phyloP scores from a whole-genome alignment of 2,329 filamentous ascomycete species.

The Ascosphaera pollenicola region DNA sequence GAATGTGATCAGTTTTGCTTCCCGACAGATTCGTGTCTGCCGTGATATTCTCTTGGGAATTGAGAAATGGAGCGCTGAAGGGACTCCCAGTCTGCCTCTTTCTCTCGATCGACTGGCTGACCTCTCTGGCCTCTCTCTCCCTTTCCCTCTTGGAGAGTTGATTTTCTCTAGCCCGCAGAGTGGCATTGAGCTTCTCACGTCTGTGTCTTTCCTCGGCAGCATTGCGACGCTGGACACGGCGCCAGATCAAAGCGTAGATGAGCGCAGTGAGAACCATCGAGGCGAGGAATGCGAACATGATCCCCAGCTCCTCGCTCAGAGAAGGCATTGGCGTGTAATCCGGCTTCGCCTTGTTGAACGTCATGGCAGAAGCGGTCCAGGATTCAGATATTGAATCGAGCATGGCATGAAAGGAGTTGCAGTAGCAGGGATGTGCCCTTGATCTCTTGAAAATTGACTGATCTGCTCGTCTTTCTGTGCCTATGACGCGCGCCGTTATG shows the following conservation, averaged over 20 bases:
- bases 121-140: background rate
- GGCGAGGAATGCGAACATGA: slow-evolving; percentile 18
- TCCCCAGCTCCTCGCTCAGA: slow-evolving; percentile 16
- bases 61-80: background rate
- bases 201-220: slow-evolving; percentile 12
- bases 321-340: slow-evolving; percentile 12
- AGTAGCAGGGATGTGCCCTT: too few relatives aligned
- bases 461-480: too few relatives aligned
- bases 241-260: background rate
- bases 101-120: slow-evolving; percentile 1
- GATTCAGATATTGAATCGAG: too few relatives aligned
- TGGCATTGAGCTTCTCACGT: slow-evolving; percentile 11
- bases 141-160: slow-evolving; percentile 2
- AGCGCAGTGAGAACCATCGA: slow-evolving; percentile 9
- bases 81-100: slow-evolving; percentile 1
- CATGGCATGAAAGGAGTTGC: too few relatives aligned
- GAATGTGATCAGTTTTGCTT: background rate
- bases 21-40: slow-evolving; percentile 1
- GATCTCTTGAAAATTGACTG: too few relatives aligned
- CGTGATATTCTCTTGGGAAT: background rate
- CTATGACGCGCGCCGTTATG: too few relatives aligned
- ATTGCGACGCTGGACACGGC: slow-evolving; percentile 8
- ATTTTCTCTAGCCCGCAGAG: slow-evolving; percentile 1
- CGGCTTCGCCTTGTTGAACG: slow-evolving; percentile 2
- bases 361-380: slow-evolving; percentile 1